A percentile compares a stretch with the other conserved stretches of the same genome.
phyloP scores from a whole-genome alignment of 176 grass and related monocot genomes.

The bread wheat (Triticum aestivum) region IWGSC_CS_RefSeq_v2.1 NC_057801.1:797967256-797967755 shows the following conservation, averaged over 20 bases:
- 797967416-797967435: background rate
- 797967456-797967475: conserved; percentile 19
- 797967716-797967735: conserved; percentile 78
- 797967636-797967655: conserved; percentile 45
- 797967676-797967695: conserved; percentile 77
- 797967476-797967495: conserved; percentile 17
- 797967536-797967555: conserved; percentile 38
- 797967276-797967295: background rate
- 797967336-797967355: background rate
- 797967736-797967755: conserved; percentile 81
- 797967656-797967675: conserved; percentile 1
- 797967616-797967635: conserved; percentile 14
- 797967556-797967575: background rate
- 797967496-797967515: background rate
- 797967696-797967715: conserved; percentile 88
- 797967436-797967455: background rate
- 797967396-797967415: background rate
- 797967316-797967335: background rate
- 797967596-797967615: conserved; percentile 34
- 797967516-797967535: conserved; percentile 16
- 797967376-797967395: background rate
- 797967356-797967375: background rate
- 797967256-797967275: too few relatives aligned
- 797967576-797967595: background rate
- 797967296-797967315: background rate